Conservation (phyloP, 2,329 filamentous ascomycete genomes). For the Xylariomycetidae sp. region DNA sequence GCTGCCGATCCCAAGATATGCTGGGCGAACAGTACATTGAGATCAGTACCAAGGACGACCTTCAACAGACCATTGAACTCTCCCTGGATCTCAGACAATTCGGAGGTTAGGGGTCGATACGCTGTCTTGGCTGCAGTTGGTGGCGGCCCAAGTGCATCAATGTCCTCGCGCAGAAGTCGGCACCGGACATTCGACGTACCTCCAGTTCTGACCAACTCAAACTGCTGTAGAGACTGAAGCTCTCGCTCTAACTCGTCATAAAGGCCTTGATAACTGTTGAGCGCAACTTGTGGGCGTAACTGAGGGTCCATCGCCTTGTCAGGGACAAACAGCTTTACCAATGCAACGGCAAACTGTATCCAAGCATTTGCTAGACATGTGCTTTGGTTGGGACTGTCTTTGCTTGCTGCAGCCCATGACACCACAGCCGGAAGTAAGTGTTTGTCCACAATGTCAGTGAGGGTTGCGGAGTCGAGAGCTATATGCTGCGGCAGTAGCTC, state of each 20-base stretch:
- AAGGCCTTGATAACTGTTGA: slow-evolving; percentile 50
- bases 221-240: slow-evolving; percentile 54
- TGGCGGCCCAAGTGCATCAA: slow-evolving; percentile 57
- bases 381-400: slow-evolving; percentile 15
- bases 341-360: slow-evolving; percentile 67
- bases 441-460: slow-evolving; percentile 26
- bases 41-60: slow-evolving; percentile 46
- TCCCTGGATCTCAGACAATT: slow-evolving; percentile 67
- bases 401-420: slow-evolving; percentile 34
- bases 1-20: slow-evolving; percentile 26
- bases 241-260: slow-evolving; percentile 48
- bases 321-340: slow-evolving; percentile 76
- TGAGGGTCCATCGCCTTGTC: slow-evolving; percentile 82
- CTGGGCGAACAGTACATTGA: slow-evolving; percentile 32
- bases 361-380: slow-evolving; percentile 56
- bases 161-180: slow-evolving; percentile 54
- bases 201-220: slow-evolving; percentile 63
- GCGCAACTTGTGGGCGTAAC: slow-evolving; percentile 59
- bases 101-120: slow-evolving; percentile 63
- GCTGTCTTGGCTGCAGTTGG: slow-evolving; percentile 60
- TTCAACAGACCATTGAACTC: slow-evolving; percentile 76
- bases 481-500: slow-evolving; percentile 17
- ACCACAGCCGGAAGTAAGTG: slow-evolving; percentile 40
- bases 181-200: slow-evolving; percentile 62
- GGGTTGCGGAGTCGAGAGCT: slow-evolving; percentile 9